These are phyloP conservation scores for Meira nashicola DNA, from an alignment of 1,284 basidiomycete species.

Conservation along the genomic window DNA sequence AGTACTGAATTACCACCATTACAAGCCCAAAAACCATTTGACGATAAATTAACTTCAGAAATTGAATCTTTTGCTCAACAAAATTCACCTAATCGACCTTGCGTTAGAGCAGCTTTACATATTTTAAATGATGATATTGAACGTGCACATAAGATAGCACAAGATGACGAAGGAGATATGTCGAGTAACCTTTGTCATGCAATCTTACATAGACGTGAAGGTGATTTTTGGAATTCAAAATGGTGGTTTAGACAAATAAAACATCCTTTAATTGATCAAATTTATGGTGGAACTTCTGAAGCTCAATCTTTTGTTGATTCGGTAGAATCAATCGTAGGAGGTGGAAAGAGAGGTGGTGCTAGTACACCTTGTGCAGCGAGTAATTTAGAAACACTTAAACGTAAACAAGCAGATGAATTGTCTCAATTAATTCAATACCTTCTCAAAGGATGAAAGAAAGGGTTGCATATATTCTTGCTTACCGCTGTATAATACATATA, in stretches of 20 bases:
- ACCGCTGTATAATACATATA: too few species aligned
- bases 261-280: conserved; percentile 16
- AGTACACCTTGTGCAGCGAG: conserved; percentile 27
- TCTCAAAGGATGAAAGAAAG: neutral
- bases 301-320: conserved; percentile 31
- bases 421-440: neutral
- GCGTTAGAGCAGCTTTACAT: conserved; percentile 22
- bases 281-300: conserved; percentile 13
- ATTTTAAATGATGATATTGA: conserved; percentile 36
- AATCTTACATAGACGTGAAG: conserved; percentile 32
- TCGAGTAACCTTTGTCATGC: conserved; percentile 30
- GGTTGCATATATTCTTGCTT: too few species aligned
- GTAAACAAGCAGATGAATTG: conserved; percentile 6
- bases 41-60: conserved; percentile 8
- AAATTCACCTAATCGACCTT: neutral
- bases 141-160: conserved; percentile 26
- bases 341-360: conserved; percentile 17
- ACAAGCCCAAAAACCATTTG: conserved; percentile 18
- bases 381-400: conserved; percentile 9
- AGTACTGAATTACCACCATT: conserved; percentile 19
- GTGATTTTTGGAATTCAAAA: conserved; percentile 38
- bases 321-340: conserved; percentile 20
- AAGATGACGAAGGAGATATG: conserved; percentile 25
- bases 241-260: conserved; percentile 32
- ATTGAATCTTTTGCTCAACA: conserved; percentile 12